phyloP scores from a whole-genome alignment of 768 basidiomycete species.

The Lanmaoa rubissima region DNA sequence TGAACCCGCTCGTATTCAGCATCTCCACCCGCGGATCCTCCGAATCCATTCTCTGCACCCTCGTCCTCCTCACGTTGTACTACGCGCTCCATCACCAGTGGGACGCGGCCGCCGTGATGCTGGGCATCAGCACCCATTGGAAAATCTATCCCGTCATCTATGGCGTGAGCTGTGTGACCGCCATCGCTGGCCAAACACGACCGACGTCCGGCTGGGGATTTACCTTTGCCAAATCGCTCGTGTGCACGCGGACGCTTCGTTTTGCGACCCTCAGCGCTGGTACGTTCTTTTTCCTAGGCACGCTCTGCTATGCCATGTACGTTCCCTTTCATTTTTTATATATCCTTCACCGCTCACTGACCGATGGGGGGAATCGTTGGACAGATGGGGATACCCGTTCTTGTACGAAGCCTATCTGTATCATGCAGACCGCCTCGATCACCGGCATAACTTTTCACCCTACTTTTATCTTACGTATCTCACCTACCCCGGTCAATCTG shows the following conservation, averaged over 20 bases:
- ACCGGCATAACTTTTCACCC: slow-evolving; percentile 97
- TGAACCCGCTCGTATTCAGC: slow-evolving; percentile 93
- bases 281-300: slow-evolving; percentile 64
- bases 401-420: slow-evolving; percentile 91
- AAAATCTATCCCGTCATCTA: slow-evolving; percentile 97
- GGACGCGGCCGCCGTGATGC: slow-evolving; percentile 63
- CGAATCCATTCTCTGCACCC: slow-evolving; percentile 78
- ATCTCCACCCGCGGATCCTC: slow-evolving; percentile 98
- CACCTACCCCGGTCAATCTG: slow-evolving; percentile 53
- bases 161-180: slow-evolving; percentile 64
- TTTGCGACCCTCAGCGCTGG: slow-evolving; percentile 70
- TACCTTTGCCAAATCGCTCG: slow-evolving; percentile 36
- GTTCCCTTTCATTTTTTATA: too few relatives aligned
- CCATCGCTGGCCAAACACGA: slow-evolving; percentile 24
- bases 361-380: not conserved
- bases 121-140: slow-evolving; percentile 90
- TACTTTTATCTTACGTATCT: slow-evolving; percentile 97
- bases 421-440: slow-evolving; percentile 87
- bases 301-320: slow-evolving; percentile 71
- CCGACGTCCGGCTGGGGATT: slow-evolving; percentile 18
- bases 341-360: not conserved
- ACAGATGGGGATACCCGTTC: slow-evolving; percentile 94
- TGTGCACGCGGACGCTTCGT: slow-evolving; percentile 52
- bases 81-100: slow-evolving; percentile 56
- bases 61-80: slow-evolving; percentile 72